These are phyloP conservation scores for Batkoa obscura DNA, from an alignment of 371 early-diverging fungal species.

Conservation along the genomic window DNA sequence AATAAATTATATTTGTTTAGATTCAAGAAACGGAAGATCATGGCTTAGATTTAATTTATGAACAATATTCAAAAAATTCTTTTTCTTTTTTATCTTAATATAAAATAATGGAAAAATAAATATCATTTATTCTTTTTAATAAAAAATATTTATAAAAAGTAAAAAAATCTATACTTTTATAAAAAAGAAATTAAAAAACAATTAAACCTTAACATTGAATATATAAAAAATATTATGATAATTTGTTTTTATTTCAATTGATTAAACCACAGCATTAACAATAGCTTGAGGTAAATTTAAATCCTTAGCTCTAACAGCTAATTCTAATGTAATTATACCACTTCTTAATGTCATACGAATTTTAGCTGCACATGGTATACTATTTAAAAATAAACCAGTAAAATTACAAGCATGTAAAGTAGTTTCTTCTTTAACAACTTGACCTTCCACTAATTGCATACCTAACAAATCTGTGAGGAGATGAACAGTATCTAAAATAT, in stretches of 20 bases:
- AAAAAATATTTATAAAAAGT: too few relatives aligned
- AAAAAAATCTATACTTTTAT: too few relatives aligned
- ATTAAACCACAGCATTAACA: neutral
- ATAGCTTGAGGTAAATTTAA: neutral
- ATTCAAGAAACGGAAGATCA: neutral
- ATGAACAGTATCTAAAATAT: constrained; percentile 30
- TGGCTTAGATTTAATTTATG: neutral
- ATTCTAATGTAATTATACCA: neutral
- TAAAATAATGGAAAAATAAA: too few relatives aligned
- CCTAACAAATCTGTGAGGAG: constrained; percentile 57
- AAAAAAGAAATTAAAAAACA: too few relatives aligned
- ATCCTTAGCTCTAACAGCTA: neutral
- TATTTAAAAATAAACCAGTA: constrained; percentile 72
- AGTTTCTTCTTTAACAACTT: constrained; percentile 42
- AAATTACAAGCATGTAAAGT: constrained; percentile 70
- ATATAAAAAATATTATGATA: too few relatives aligned
- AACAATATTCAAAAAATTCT: neutral
- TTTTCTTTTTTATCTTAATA: neutral
- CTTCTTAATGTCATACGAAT: constrained; percentile 55
- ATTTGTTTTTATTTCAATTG: too few relatives aligned
- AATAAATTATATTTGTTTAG: neutral
- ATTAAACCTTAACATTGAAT: too few relatives aligned
- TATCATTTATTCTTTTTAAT: too few relatives aligned
- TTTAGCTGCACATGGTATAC: constrained; percentile 46
- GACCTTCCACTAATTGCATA: constrained; percentile 63